These are phyloP conservation scores for Cordyceps farinosa DNA, from an alignment of 2,329 filamentous ascomycete genomes.

Conservation along the genomic window DNA sequence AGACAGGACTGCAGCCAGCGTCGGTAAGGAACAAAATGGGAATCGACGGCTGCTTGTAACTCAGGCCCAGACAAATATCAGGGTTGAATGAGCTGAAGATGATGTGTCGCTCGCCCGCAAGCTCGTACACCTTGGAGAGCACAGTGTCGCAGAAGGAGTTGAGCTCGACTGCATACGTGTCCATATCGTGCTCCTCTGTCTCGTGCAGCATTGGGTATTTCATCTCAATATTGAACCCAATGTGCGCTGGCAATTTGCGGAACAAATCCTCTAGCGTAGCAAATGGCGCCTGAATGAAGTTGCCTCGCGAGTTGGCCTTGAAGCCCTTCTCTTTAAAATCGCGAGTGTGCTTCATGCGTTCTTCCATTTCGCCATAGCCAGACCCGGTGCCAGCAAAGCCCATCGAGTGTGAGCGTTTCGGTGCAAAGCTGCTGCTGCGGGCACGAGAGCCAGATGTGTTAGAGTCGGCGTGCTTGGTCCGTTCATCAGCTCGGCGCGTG, in stretches of 20 bases:
- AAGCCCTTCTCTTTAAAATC: slow-evolving; percentile 94
- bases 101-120: slow-evolving; percentile 78
- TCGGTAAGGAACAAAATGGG: slow-evolving; percentile 94
- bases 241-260: slow-evolving; percentile 70
- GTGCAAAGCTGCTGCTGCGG: slow-evolving; percentile 38
- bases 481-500: slow-evolving; percentile 36
- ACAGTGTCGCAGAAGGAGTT: slow-evolving; percentile 97
- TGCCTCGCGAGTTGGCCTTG: slow-evolving; percentile 91
- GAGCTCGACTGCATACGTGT: slow-evolving; percentile 90
- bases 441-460: slow-evolving; percentile 21
- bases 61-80: slow-evolving; percentile 88
- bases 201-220: slow-evolving; percentile 99
- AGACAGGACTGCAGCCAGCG: slow-evolving; percentile 74
- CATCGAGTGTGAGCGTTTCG: slow-evolving; percentile 54
- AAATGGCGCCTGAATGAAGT: slow-evolving; percentile 94
- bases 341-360: slow-evolving; percentile 95
- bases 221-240: slow-evolving; percentile 98
- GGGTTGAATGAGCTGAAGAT: slow-evolving; percentile 98
- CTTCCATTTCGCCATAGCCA: slow-evolving; percentile 47
- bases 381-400: slow-evolving; percentile 44
- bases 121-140: slow-evolving; percentile 82
- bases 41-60: slow-evolving; percentile 95
- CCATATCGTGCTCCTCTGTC: slow-evolving; percentile 93
- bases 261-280: slow-evolving; percentile 94
- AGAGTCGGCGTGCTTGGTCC: slow-evolving; percentile 22